Percentiles rank a stretch among this genome's conserved stretches.
phyloP scores from a whole-genome alignment of 345 rosid species.

The Ceriops zippeliana region DNA sequence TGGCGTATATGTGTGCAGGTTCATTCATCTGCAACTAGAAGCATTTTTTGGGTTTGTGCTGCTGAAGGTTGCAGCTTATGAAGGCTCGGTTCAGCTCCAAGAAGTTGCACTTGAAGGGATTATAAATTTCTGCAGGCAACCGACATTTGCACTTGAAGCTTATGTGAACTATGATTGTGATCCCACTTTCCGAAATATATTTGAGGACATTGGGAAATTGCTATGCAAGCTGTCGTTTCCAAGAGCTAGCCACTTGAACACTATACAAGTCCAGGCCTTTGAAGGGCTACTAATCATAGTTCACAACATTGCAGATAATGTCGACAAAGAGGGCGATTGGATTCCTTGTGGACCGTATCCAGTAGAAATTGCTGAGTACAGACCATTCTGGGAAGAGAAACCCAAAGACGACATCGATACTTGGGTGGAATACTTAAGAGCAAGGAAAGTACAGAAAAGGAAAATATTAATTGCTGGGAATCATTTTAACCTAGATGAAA shows the following conservation, averaged over 20 bases:
- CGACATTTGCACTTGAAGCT: conserved; percentile 64
- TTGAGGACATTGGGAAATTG: conserved; percentile 77
- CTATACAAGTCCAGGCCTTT: conserved; percentile 80
- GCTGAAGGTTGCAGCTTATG: conserved; percentile 41
- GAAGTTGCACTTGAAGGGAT: conserved; percentile 86
- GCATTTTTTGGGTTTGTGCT: conserved; percentile 75
- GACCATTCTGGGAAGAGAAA: conserved; percentile 73
- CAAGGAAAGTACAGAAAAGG: conserved; percentile 70
- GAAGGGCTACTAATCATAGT: conserved; percentile 79
- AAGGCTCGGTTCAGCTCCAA: conserved; percentile 54
- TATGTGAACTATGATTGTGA: conserved; percentile 86
- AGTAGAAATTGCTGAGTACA: conserved; percentile 53
- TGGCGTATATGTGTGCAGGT: conserved; percentile 38
- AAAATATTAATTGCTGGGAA: conserved; percentile 64
- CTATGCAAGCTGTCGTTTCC: conserved; percentile 85
- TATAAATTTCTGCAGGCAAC: conserved; percentile 82
- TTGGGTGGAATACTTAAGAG: conserved; percentile 63
- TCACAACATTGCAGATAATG: conserved; percentile 72
- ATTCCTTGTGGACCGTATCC: conserved; percentile 46
- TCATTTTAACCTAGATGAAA: conserved; percentile 76
- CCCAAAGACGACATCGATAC: conserved; percentile 48
- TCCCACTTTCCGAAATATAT: conserved; percentile 52
- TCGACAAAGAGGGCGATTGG: conserved; percentile 52
- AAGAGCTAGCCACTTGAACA: conserved; percentile 50
- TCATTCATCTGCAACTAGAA: conserved; percentile 81